Conservation (phyloP, 2,329 filamentous ascomycete species). For the Lachnellula suecica region DNA sequence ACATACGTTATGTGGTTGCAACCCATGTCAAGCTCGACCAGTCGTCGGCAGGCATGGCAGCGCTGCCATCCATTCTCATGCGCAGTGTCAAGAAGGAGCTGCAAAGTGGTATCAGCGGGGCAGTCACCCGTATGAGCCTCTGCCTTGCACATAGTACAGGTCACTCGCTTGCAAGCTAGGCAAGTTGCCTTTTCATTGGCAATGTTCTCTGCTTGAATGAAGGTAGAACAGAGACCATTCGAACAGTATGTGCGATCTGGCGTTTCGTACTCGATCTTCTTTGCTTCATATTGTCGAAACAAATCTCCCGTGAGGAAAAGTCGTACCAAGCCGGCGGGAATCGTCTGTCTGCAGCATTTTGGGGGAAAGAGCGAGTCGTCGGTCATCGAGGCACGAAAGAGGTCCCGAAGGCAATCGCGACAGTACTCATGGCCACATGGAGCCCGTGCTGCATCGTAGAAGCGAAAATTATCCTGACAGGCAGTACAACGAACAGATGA, state of each 20-base stretch:
- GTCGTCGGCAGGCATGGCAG: conserved; percentile 43
- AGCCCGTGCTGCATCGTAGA: conserved; percentile 17
- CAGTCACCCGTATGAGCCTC: conserved; percentile 47
- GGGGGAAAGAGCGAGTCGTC: conserved; percentile 57
- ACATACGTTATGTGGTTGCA: conserved; percentile 59
- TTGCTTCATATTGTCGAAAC: conserved; percentile 39
- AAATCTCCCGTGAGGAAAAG: conserved; percentile 38
- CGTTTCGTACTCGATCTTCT: conserved; percentile 48
- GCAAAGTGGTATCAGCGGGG: conserved; percentile 40
- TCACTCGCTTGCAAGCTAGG: conserved; percentile 39
- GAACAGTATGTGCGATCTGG: conserved; percentile 52
- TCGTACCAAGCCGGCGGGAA: conserved; percentile 35
- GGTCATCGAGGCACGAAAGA: conserved; percentile 43
- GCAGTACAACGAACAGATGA: conserved; percentile 9
- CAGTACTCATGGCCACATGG: conserved; percentile 53
- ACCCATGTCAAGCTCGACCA: conserved; percentile 50
- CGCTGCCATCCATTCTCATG: conserved; percentile 48
- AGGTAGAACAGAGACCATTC: conserved; percentile 41
- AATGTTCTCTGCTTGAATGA: conserved; percentile 41
- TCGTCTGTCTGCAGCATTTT: conserved; percentile 46
- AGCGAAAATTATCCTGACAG: conserved; percentile 14
- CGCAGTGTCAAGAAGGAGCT: conserved; percentile 42
- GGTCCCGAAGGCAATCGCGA: conserved; percentile 41
- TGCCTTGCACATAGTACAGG: conserved; percentile 52
- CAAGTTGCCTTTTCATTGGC: conserved; percentile 40